Evolutionary conservation across 371 early-diverging fungal species (phyloP).

Genomic region (Mucor racemosus): DNA sequence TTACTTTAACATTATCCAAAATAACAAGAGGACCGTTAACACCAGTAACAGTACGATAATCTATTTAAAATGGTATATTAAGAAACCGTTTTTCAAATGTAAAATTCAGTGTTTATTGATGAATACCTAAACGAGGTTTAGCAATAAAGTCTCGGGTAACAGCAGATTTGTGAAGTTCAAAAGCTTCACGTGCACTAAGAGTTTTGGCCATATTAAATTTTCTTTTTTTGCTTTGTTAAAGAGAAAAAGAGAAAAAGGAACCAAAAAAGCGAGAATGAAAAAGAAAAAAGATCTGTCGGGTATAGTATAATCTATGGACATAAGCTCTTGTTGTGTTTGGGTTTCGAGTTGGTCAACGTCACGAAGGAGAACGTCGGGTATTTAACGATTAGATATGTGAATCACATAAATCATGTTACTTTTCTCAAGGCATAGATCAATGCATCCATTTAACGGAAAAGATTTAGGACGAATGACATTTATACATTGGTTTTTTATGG

Average conservation of each 20-base stretch:
- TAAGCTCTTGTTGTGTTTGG: slow-evolving; percentile 1
- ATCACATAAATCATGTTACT: background rate
- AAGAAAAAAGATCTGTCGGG: slow-evolving; percentile 7
- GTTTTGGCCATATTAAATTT: slow-evolving; percentile 44
- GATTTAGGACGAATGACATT: no score
- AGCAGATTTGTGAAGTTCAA: slow-evolving; percentile 77
- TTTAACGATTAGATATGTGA: slow-evolving; percentile 1
- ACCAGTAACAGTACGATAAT: slow-evolving; percentile 98
- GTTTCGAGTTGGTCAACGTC: slow-evolving; percentile 2
- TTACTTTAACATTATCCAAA: slow-evolving; percentile 97
- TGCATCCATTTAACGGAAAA: no score
- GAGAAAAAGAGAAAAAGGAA: slow-evolving; percentile 10
- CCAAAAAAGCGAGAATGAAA: background rate
- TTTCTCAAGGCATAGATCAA: background rate
- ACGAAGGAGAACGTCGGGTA: background rate
- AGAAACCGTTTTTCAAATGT: slow-evolving; percentile 11
- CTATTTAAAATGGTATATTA: slow-evolving; percentile 48
- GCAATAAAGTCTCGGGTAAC: slow-evolving; percentile 88
- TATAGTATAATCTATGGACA: slow-evolving; percentile 1
- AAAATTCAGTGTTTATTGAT: background rate
- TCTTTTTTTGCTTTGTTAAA: slow-evolving; percentile 10
- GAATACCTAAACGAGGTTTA: slow-evolving; percentile 88
- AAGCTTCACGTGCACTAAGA: slow-evolving; percentile 64
- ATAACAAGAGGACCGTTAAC: slow-evolving; percentile 99
- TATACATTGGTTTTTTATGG: background rate